Evolutionary conservation across 2,329 filamentous ascomycete genomes (phyloP), one percentile per base, ranked within the genome.

Genomic region (Colletotrichum spinosum): DNA sequence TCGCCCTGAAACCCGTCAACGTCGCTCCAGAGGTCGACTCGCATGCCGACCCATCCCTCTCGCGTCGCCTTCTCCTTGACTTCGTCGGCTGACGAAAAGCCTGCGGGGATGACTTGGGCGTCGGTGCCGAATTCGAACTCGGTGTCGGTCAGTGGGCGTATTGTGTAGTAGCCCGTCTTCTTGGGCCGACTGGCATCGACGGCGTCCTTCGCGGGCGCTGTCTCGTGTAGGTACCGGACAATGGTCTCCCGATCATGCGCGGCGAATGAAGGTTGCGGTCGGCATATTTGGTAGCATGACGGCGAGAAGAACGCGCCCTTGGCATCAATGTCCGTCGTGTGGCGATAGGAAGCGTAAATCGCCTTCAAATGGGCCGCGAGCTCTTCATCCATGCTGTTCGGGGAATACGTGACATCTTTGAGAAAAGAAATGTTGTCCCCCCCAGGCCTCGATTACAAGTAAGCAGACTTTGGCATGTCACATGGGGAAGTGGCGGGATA

Each of bases 21-120:
- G 25, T 72, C 72, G 25, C 69, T 67, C 74, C 73, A 74, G 37
- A 75, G 50, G 48, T 74, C 72, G 3, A 74, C 72, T 41, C 72
- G 70, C 69, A 73, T 69, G 4, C 74, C 74, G 1, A 67, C 62
- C 74, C 74, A 76, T 4, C 62, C 67, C 37, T 72, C 69, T 2
- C 8, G 10, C 8, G 45, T 44, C 1, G 72, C 70, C 51, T 48
- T 67, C 2, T 37, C 8, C 41, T 64, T 67, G n/a, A 71, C 42
- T n/a, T 69, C 53, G 0, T 54, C 44, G 0, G 61, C 48, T 2
- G 61, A 63, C 3, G 60, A 37, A 10, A 69, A 70, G 0, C 70
- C 72, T 1, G 67, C 67, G 0, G 63, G 66, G 1, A 34, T 13
- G 8, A 69, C 62, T 1, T 67, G 59, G 1, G 70, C 69, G 17